Base-by-base conservation (phyloP, 2,329 filamentous ascomycete species). In the Cladobotryum mycophilum region DNA sequence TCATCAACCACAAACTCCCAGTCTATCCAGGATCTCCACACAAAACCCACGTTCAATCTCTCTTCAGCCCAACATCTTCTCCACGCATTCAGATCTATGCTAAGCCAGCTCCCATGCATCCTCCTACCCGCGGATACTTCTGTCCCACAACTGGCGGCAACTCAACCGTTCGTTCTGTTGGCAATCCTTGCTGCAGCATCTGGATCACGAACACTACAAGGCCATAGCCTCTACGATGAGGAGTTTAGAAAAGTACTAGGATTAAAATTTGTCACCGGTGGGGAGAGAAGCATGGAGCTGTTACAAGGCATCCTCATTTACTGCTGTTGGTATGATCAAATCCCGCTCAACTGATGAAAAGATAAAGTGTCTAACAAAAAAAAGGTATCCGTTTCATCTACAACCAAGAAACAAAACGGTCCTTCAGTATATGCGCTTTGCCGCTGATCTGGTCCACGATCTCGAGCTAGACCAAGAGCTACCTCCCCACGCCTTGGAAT, bases 231-330 rank as follows among this genome's bases (percentile, higher is more conserved):
- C 3, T 80, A 82, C 41, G 79, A 82, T 25, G 73, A 76, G 45
- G 79, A 82, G 62, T 78, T 82, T 46, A 69, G 78, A 30, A 80
- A 80, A 58, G 70, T 79, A 0, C 57, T 81, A n/a, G 77, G 72
- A 1, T 66, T 79, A 41, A 81, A 79, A 60, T 76, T 80, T 38
- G 76, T 84, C 1, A 70, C 79, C 0, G 72, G 75, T 3, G 78
- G 79, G 0, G 79, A 84, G 65, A 73, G 77, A 50, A 79, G 70
- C 12, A 52, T 83, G 18, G 79, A 84, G 56, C 56, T 83, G 14
- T 60, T 84, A 1, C 76, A 81, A 54, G 79, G 79, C 3, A 62
- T 83, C 17, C 64, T 82, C 22, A 71, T 82, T 5, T 83, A 83
- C 54, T 73, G 76, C 45, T 68, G 73, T 15, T 84, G 80, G 80